These are phyloP conservation scores for Hypoxylon perforatum DNA, from an alignment of 495 filamentous ascomycete genomes.

Conservation along the genomic window DNA sequence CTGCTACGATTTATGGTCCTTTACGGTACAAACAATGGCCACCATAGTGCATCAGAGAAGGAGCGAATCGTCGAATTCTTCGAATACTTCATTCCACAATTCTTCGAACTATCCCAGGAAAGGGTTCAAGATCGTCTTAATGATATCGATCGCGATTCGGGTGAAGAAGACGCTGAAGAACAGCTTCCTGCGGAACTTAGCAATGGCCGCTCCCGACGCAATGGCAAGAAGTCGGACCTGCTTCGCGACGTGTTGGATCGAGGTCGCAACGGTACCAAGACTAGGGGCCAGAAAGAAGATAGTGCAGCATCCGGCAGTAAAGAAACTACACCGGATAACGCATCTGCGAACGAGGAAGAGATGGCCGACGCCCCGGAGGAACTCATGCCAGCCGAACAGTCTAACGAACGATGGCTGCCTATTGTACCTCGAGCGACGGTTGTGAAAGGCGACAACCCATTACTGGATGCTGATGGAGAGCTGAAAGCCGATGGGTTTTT, in stretches of 20 bases:
- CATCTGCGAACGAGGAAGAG: conserved; percentile 75
- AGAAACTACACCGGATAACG: conserved; percentile 84
- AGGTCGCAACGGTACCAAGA: conserved; percentile 70
- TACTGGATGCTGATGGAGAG: conserved; percentile 65
- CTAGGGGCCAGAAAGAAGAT: conserved; percentile 75
- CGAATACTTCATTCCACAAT: conserved; percentile 85
- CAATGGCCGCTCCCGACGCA: conserved; percentile 72
- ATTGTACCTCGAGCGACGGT: conserved; percentile 59
- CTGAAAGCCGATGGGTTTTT: conserved; percentile 83
- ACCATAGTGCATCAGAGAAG: conserved; percentile 76
- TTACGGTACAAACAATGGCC: conserved; percentile 74
- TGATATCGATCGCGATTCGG: conserved; percentile 71
- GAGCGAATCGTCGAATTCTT: conserved; percentile 83
- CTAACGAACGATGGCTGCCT: conserved; percentile 66
- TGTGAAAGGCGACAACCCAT: conserved; percentile 53
- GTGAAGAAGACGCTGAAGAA: conserved; percentile 79
- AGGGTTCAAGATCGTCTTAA: conserved; percentile 80
- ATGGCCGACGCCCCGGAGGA: conserved; percentile 65
- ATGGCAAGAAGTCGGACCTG: conserved; percentile 81
- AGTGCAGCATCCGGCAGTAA: conserved; percentile 79
- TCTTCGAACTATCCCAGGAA: conserved; percentile 85
- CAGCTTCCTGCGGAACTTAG: conserved; percentile 59
- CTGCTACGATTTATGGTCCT: conserved; percentile 81
- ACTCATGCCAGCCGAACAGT: conserved; percentile 57
- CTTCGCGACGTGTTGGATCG: conserved; percentile 87